Base-by-base conservation (phyloP, 768 basidiomycete genomes). In the Lactarius quietus region DNA sequence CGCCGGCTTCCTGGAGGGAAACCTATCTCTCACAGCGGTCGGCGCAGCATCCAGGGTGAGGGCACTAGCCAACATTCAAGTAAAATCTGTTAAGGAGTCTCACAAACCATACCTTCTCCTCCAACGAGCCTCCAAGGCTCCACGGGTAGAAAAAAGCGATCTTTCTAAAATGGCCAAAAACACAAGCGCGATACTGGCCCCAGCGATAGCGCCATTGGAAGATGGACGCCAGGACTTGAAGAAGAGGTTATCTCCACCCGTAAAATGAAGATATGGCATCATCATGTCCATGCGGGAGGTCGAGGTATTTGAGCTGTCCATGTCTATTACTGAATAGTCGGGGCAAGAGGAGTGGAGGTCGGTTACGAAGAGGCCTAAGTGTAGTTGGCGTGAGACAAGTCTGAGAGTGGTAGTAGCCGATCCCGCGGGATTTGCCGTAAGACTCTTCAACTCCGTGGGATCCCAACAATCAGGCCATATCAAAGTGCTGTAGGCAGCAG, bases 181-280 rank as follows among this genome's bases (percentile, higher is more conserved):
- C 70, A 89, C 78, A 26, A 95, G 78, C 0, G 82, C 86, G 62
- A 95, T 80, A 72, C 87, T 90, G 43, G 92, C 87, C 0, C 90
- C 93, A 26, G 83, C 84, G 39, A 92, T 83, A 0, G 88, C 86
- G 26, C 89, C 92, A 7, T 77, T 67, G 0, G 90, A 87, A 3
- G 80, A 80, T 0, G 94, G 93, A 6, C 74, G 76, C 87, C 89
- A 90, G 1, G 81, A 76, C 63, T 83, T 69, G 78, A 95, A 94
- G 74, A 84, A 77, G 14, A 93, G 80, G 58, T 78, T 77, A 67
- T 92, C 90, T 0, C 86, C 85, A 0, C 78, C 76, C 26, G 81
- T 80, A 69, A 91, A 88, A 73, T 92, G 91, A 18, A 93, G 76
- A 74, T 82, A 91, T 1, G 88, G 84, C 1, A 78, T 79, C 89